A percentile compares a stretch with the other conserved stretches of the same genome.
These are phyloP conservation scores for Trichaptum fuscoviolaceum DNA, from an alignment of 768 basidiomycete species.

Conservation along the genomic window DNA sequence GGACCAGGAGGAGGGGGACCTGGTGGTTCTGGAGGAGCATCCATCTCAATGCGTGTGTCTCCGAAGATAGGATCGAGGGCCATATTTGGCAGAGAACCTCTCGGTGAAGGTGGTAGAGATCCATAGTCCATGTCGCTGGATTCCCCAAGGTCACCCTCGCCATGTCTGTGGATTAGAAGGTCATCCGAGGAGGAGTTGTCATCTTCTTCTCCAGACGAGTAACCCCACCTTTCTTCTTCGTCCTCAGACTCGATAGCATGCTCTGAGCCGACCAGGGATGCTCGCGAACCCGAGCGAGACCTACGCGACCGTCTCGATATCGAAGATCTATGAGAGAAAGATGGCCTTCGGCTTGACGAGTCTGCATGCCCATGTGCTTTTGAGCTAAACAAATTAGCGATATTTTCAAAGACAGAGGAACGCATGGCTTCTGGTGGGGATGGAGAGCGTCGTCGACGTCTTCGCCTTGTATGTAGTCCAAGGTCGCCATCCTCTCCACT, in stretches of 20 bases:
- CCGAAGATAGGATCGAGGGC: conserved; percentile 76
- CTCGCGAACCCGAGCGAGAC: conserved; percentile 37
- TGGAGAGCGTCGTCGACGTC: conserved; percentile 14
- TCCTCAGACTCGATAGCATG: conserved; percentile 48
- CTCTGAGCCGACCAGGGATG: conserved; percentile 54
- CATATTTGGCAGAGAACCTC: conserved; percentile 56
- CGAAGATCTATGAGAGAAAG: conserved; percentile 54
- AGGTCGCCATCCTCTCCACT: conserved; percentile 20
- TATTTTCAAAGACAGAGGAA: conserved; percentile 52
- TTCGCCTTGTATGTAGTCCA: conserved; percentile 25
- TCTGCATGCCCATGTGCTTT: conserved; percentile 28
- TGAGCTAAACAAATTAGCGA: conserved; percentile 59
- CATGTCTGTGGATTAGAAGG: conserved; percentile 12
- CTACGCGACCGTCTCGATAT: conserved; percentile 40
- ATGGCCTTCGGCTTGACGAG: conserved; percentile 36
- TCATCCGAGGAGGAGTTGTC: conserved; percentile 41
- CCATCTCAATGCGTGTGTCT: conserved; percentile 78
- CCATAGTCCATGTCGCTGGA: conserved; percentile 65
- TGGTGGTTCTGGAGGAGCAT: conserved; percentile 51
- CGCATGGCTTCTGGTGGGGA: conserved; percentile 21
- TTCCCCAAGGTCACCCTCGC: conserved; percentile 29
- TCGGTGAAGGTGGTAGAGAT: conserved; percentile 63
- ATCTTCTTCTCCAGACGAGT: conserved; percentile 80
- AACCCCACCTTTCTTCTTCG: conserved; percentile 81
- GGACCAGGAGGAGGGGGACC: conserved; percentile 76